Conservation (phyloP, 2,329 filamentous ascomycete genomes). For the Beauveria sp. region DNA sequence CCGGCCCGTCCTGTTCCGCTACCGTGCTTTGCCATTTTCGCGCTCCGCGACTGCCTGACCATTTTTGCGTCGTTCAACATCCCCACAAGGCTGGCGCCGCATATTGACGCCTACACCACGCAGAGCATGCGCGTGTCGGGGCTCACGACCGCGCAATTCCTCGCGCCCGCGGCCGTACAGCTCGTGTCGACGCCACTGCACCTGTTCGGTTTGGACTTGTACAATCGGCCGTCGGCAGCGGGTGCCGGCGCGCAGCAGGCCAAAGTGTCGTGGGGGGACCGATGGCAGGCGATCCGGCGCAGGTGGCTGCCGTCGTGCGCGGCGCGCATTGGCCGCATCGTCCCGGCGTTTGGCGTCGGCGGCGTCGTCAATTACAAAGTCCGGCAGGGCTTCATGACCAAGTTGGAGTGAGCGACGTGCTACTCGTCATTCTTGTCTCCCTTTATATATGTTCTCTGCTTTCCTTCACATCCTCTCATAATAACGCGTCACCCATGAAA, state of each 20-base stretch:
- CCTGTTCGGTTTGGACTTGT: constrained; percentile 76
- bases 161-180: constrained; percentile 72
- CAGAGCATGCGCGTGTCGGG: constrained; percentile 39
- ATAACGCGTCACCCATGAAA: neutral
- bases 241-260: constrained; percentile 20
- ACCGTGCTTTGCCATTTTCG: constrained; percentile 71
- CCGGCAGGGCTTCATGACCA: constrained; percentile 58
- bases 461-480: neutral
- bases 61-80: constrained; percentile 92
- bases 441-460: neutral
- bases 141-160: constrained; percentile 67
- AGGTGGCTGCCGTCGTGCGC: constrained; percentile 70
- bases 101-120: constrained; percentile 39
- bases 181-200: constrained; percentile 76
- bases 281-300: constrained; percentile 58
- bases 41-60: constrained; percentile 74
- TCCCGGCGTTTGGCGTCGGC: constrained; percentile 83
- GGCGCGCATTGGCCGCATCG: constrained; percentile 74
- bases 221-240: constrained; percentile 54
- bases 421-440: neutral
- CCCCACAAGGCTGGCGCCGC: constrained; percentile 68
- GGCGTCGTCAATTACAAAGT: constrained; percentile 77
- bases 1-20: constrained; percentile 52
- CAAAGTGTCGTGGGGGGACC: constrained; percentile 42
- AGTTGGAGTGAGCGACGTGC: constrained; percentile 30